A percentile compares a stretch with the other conserved stretches of the same genome.
phyloP scores from a whole-genome alignment of 306 rosid genomes.

The Abrus precatorius region DNA sequence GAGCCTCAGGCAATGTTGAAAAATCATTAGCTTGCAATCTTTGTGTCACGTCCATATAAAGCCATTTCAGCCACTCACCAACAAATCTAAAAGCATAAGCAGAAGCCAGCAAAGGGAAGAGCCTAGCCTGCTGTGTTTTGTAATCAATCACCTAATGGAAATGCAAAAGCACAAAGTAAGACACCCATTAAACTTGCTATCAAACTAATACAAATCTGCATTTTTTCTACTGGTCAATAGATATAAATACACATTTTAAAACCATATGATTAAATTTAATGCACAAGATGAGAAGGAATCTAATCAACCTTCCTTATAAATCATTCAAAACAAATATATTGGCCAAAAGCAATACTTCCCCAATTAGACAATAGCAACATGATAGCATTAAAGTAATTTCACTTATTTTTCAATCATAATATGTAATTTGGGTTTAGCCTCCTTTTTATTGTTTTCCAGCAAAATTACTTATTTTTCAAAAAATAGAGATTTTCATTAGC shows the following conservation, averaged over 20 bases:
- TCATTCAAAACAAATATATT: background rate
- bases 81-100: conserved; percentile 97
- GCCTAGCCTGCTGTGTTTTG: conserved; percentile 96
- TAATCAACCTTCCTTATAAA: conserved; percentile 17
- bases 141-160: conserved; percentile 86
- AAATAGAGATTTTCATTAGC: background rate
- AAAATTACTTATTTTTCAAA: background rate
- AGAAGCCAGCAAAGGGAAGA: conserved; percentile 97
- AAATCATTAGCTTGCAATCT: conserved; percentile 83
- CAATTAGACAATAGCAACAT: conserved; percentile 9
- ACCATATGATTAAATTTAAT: background rate
- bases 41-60: conserved; percentile 84
- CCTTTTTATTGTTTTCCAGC: background rate
- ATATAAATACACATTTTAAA: conserved; percentile 3
- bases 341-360: conserved; percentile 10
- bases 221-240: conserved; percentile 3
- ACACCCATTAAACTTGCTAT: background rate
- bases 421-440: background rate
- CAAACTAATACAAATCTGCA: background rate
- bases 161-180: conserved; percentile 42
- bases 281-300: conserved; percentile 28
- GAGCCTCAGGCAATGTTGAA: conserved; percentile 95
- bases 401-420: conserved; percentile 10
- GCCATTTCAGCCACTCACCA: conserved; percentile 95
- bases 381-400: conserved; percentile 1